Evolutionary conservation across 2,329 filamentous ascomycete species (phyloP).

Genomic region (Periconia digitata): DNA sequence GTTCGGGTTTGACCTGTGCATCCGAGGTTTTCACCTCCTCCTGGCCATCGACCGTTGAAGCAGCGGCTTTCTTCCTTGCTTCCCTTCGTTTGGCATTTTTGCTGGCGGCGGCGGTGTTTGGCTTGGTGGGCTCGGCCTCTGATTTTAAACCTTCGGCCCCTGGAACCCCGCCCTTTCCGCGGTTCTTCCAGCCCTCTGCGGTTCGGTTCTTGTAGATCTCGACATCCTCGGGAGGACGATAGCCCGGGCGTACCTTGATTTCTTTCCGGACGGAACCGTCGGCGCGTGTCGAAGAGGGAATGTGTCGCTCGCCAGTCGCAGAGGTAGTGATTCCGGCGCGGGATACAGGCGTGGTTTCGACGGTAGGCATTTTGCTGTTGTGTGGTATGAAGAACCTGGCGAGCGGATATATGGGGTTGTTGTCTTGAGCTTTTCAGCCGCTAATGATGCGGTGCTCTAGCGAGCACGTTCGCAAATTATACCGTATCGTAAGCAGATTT

Average conservation of each 20-base stretch:
- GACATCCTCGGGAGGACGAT: conserved; percentile 91
- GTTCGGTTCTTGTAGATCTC: conserved; percentile 94
- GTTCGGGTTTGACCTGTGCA: conserved; percentile 24
- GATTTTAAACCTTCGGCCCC: conserved; percentile 64
- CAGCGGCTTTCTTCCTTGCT: conserved; percentile 60
- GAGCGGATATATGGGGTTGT: too few relatives aligned
- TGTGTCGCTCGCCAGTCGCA: conserved; percentile 77
- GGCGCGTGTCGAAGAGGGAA: conserved; percentile 81
- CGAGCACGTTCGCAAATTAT: too few relatives aligned
- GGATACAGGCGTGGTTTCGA: conserved; percentile 35
- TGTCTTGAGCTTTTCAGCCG: too few relatives aligned
- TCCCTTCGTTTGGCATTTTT: conserved; percentile 86
- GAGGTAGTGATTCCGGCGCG: conserved; percentile 67
- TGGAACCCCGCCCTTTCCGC: conserved; percentile 69
- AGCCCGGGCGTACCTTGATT: conserved; percentile 91
- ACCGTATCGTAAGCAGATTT: too few relatives aligned
- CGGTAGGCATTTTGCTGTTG: conserved; percentile 30
- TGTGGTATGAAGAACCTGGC: not conserved
- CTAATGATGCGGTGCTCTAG: too few relatives aligned
- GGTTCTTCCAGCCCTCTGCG: conserved; percentile 80
- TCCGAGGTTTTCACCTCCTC: conserved; percentile 15
- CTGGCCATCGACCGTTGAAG: conserved; percentile 34
- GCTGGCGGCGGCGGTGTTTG: conserved; percentile 59
- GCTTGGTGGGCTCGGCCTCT: conserved; percentile 49
- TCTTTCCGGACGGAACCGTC: conserved; percentile 93